Evolutionary conservation across 352 stramenopile genomes (phyloP).

Genomic region (Globisporangium megalacanthum): DNA sequence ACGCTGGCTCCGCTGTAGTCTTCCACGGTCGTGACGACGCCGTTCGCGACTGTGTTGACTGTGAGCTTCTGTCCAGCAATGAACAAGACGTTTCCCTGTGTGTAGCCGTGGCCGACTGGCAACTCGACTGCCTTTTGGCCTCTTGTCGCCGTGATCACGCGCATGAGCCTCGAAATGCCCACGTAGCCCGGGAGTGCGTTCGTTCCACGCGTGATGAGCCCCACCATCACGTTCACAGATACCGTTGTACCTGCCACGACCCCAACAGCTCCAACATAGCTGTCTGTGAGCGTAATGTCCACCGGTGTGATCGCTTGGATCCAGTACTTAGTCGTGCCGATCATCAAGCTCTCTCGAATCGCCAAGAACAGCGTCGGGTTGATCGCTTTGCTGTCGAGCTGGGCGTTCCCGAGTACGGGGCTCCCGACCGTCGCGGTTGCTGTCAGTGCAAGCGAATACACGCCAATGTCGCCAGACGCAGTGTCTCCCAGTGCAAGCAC

Average conservation of each 20-base stretch:
- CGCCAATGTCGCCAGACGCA: conserved; percentile 40
- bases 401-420: conserved; percentile 33
- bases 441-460: conserved; percentile 50
- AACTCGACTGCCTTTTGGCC: conserved; percentile 30
- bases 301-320: conserved; percentile 37
- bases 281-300: conserved; percentile 39
- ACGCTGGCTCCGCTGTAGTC: conserved; percentile 32
- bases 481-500: conserved; percentile 49
- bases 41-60: conserved; percentile 16
- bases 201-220: conserved; percentile 47
- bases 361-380: conserved; percentile 61
- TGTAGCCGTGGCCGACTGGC: conserved; percentile 34
- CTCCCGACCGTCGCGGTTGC: conserved; percentile 25
- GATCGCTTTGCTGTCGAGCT: conserved; percentile 34
- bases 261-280: conserved; percentile 7
- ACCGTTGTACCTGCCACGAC: conserved; percentile 1
- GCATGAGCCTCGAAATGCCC: conserved; percentile 35
- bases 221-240: conserved; percentile 26
- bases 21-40: conserved; percentile 26
- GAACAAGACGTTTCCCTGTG: conserved; percentile 25
- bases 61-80: conserved; percentile 35
- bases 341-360: conserved; percentile 45
- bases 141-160: conserved; percentile 37
- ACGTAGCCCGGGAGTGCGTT: conserved; percentile 43
- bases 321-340: conserved; percentile 24